These are phyloP conservation scores for Verbascum thapsus DNA, from an alignment of 257 asterid species.

Conservation along the genomic window DNA sequence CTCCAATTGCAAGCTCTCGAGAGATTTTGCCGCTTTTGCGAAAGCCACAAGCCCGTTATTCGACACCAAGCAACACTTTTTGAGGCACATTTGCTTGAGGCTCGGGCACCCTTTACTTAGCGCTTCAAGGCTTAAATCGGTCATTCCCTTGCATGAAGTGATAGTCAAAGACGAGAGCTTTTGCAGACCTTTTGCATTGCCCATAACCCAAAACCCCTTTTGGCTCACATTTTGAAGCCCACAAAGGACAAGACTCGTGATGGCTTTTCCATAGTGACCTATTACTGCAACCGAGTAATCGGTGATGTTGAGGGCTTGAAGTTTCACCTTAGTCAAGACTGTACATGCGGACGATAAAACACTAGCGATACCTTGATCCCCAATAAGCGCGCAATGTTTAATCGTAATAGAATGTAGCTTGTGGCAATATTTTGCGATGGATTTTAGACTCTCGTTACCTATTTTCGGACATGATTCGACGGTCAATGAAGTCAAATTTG, in stretches of 20 bases:
- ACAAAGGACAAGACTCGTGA: conserved; percentile 57
- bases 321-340: conserved; percentile 65
- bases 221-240: conserved; percentile 78
- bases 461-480: conserved; percentile 71
- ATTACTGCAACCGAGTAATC: conserved; percentile 81
- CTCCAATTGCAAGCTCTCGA: conserved; percentile 76
- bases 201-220: conserved; percentile 97
- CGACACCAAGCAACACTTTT: conserved; percentile 69
- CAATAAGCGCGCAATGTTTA: conserved; percentile 72
- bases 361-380: conserved; percentile 80
- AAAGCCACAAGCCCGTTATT: conserved; percentile 75
- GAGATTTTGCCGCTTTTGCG: conserved; percentile 55
- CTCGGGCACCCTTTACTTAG: conserved; percentile 65
- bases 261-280: conserved; percentile 76
- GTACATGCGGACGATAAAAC: conserved; percentile 53
- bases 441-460: conserved; percentile 70
- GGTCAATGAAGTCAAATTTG: conserved; percentile 56
- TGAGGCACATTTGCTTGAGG: conserved; percentile 59
- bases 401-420: conserved; percentile 67
- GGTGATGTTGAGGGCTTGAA: conserved; percentile 64
- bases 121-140: conserved; percentile 75
- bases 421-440: conserved; percentile 60
- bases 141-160: conserved; percentile 63
- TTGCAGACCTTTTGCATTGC: conserved; percentile 66
- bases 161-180: conserved; percentile 56